Conservation (phyloP, 2,329 filamentous ascomycete species). For the Tolypocladium sp. region DNA sequence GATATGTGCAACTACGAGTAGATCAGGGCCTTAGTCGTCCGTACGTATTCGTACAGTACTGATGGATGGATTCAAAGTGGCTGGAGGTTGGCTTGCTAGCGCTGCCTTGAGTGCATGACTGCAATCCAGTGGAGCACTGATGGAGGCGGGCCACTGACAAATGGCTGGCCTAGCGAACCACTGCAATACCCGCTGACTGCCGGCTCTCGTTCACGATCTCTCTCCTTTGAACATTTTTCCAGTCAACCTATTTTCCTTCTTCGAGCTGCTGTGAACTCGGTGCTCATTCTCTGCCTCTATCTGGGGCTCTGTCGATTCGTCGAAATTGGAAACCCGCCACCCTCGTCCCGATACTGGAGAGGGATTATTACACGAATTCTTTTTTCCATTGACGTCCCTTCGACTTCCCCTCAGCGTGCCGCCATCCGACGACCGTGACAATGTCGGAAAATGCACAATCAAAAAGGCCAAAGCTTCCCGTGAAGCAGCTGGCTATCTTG, state of each 20-base stretch:
- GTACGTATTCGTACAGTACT: too few species aligned
- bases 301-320: background rate
- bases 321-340: too few species aligned
- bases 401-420: background rate
- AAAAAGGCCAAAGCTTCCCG: slow-evolving; percentile 57
- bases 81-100: background rate
- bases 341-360: background rate
- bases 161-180: too few species aligned
- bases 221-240: background rate
- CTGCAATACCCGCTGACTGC: background rate
- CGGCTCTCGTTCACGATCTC: background rate
- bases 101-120: background rate
- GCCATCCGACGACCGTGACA: background rate
- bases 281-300: background rate
- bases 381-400: too few species aligned
- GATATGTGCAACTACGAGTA: too few species aligned
- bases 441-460: slow-evolving; percentile 10
- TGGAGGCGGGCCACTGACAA: background rate
- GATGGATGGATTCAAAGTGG: background rate
- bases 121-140: background rate
- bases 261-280: background rate
- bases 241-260: background rate
- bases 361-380: background rate
- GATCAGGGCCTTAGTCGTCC: too few species aligned
- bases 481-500: slow-evolving; percentile 68